These are phyloP conservation scores for Xylaria intraflava DNA, from an alignment of 495 filamentous ascomycete genomes.

Conservation along the genomic window DNA sequence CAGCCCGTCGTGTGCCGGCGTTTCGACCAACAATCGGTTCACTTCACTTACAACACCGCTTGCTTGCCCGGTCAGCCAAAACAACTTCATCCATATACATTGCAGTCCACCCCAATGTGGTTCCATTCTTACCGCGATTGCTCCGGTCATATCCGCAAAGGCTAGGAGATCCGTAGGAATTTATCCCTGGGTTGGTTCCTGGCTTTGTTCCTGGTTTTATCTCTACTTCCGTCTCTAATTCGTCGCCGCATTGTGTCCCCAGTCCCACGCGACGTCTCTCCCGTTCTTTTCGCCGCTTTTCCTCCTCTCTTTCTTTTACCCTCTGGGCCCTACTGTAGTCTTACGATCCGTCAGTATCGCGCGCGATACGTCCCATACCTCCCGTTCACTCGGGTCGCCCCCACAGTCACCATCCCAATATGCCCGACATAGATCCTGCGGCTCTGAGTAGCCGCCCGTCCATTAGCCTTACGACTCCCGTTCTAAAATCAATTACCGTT, in stretches of 20 bases:
- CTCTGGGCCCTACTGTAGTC: neutral
- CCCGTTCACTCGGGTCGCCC: slow-evolving; percentile 4
- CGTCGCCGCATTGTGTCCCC: slow-evolving; percentile 39
- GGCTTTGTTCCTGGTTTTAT: too few species aligned
- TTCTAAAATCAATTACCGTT: slow-evolving; percentile 55
- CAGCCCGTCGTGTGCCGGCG: too few species aligned
- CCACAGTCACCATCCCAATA: slow-evolving; percentile 28
- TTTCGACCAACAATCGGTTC: neutral
- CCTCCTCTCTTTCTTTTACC: neutral
- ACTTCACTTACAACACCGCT: neutral
- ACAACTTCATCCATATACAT: slow-evolving; percentile 23
- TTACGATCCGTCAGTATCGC: slow-evolving; percentile 14
- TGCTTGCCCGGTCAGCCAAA: slow-evolving; percentile 4
- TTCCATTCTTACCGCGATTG: slow-evolving; percentile 33
- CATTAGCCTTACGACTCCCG: slow-evolving; percentile 55
- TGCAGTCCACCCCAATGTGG: slow-evolving; percentile 14
- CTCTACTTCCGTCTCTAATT: slow-evolving; percentile 12
- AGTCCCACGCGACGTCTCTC: slow-evolving; percentile 36
- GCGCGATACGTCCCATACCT: slow-evolving; percentile 7
- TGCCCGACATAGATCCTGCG: slow-evolving; percentile 82
- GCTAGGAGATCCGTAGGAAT: slow-evolving; percentile 23
- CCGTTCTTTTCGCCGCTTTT: slow-evolving; percentile 1
- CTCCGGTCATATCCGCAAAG: slow-evolving; percentile 34
- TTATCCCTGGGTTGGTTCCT: slow-evolving; percentile 9
- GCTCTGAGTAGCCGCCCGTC: slow-evolving; percentile 67